Percentiles rank a stretch among this genome's conserved stretches.
phyloP scores from a whole-genome alignment of 805 yeast genomes.

The Candida ponderosae region DNA sequence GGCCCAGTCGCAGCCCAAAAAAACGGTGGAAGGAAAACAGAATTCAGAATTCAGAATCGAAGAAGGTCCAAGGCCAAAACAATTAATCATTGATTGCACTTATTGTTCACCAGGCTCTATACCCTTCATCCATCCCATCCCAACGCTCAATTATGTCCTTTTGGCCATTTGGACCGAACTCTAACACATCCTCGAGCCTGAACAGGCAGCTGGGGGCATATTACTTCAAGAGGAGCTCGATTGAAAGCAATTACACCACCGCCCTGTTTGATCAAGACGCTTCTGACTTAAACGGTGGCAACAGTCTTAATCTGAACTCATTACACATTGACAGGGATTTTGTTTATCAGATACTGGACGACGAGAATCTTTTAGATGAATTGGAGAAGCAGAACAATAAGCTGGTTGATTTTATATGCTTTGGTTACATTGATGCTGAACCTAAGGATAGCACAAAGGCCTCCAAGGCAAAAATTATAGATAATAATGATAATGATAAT shows the following conservation, averaged over 20 bases:
- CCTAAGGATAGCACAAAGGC: not conserved
- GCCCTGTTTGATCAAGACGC: not conserved
- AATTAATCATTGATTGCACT: too few relatives aligned
- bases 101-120: too few relatives aligned
- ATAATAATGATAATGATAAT: constrained; percentile 1
- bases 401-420: constrained; percentile 43
- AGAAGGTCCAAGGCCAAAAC: too few relatives aligned
- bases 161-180: constrained; percentile 37
- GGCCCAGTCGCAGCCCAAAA: too few relatives aligned
- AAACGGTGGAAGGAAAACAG: too few relatives aligned
- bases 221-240: constrained; percentile 18
- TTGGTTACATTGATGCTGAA: constrained; percentile 28
- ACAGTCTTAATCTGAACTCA: not conserved
- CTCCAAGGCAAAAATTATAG: constrained; percentile 2
- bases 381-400: constrained; percentile 32
- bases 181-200: constrained; percentile 24
- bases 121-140: not conserved
- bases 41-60: too few relatives aligned
- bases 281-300: not conserved
- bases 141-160: constrained; percentile 25
- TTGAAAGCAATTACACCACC: not conserved
- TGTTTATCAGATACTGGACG: constrained; percentile 28
- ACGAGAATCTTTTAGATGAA: constrained; percentile 28
- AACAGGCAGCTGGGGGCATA: constrained; percentile 33
- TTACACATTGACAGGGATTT: constrained; percentile 19